A percentile compares a stretch with the other conserved stretches of the same genome.
These are phyloP conservation scores for Penstemon davidsonii DNA, from an alignment of 257 asterid genomes.

Conservation along the genomic window DNA sequence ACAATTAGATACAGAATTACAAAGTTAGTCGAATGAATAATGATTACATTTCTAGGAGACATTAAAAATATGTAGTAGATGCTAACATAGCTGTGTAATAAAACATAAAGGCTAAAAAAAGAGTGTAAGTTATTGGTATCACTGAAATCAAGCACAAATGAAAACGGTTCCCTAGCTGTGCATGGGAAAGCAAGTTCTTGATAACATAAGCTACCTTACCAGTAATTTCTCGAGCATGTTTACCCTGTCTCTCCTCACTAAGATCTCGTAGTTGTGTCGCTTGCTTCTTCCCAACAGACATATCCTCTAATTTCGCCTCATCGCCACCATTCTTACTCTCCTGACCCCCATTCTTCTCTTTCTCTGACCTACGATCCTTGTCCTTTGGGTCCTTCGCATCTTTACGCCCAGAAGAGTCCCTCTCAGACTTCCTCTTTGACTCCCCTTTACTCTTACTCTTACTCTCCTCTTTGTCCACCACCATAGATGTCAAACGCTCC, in stretches of 20 bases:
- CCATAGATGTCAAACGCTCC: conserved; percentile 41
- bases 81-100: neutral
- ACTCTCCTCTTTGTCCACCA: conserved; percentile 63
- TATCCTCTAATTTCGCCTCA: conserved; percentile 41
- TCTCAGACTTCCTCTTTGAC: conserved; percentile 79
- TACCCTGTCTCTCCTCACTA: conserved; percentile 63
- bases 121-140: conserved; percentile 19
- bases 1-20: neutral
- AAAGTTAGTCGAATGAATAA: neutral
- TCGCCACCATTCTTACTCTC: conserved; percentile 59
- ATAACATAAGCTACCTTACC: conserved; percentile 64
- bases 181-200: conserved; percentile 10
- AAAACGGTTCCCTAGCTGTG: conserved; percentile 5
- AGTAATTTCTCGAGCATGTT: conserved; percentile 66
- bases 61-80: conserved; percentile 1
- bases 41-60: neutral
- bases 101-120: neutral
- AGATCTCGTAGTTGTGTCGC: conserved; percentile 51
- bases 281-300: conserved; percentile 56
- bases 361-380: conserved; percentile 70
- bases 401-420: conserved; percentile 67
- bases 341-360: conserved; percentile 65
- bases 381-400: conserved; percentile 75
- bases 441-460: conserved; percentile 53
- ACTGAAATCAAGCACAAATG: conserved; percentile 6